Percentiles rank a stretch among this genome's conserved stretches.
Evolutionary conservation across 2,329 filamentous ascomycete genomes (phyloP).

Genomic region (Colletotrichum incanum): DNA sequence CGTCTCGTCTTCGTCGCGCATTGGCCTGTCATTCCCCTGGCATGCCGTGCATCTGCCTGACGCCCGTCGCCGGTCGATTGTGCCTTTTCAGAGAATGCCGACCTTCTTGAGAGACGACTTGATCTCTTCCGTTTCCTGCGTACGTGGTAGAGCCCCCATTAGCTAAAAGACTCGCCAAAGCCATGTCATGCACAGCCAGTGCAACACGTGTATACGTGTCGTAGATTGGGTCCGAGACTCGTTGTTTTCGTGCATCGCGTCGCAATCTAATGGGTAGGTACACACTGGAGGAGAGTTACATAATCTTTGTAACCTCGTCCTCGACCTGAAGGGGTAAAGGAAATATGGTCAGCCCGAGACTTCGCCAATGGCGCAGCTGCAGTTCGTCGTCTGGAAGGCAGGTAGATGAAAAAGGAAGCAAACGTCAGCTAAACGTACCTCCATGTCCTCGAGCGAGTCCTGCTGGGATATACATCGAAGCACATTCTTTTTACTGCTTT

Average conservation of each 20-base stretch:
- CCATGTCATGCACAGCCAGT: conserved; percentile 18
- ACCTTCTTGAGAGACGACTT: conserved; percentile 55
- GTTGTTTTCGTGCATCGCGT: conserved; percentile 24
- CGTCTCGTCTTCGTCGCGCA: conserved; percentile 25
- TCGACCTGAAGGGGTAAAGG: conserved; percentile 76
- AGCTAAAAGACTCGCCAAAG: conserved; percentile 45
- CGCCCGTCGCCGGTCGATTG: neutral
- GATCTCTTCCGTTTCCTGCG: conserved; percentile 55
- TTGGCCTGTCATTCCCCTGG: conserved; percentile 4
- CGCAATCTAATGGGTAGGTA: conserved; percentile 36
- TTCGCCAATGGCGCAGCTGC: conserved; percentile 38
- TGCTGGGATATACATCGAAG: conserved; percentile 96
- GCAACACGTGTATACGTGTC: conserved; percentile 19
- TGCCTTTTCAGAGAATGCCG: conserved; percentile 60
- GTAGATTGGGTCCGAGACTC: conserved; percentile 23
- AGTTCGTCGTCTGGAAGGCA: conserved; percentile 21
- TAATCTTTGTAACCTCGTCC: conserved; percentile 92
- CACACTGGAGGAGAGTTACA: conserved; percentile 67
- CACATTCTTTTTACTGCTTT: conserved; percentile 99
- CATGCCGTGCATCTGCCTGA: conserved; percentile 13
- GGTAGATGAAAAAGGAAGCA: conserved; percentile 1
- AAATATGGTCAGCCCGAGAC: conserved; percentile 64
- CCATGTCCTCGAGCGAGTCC: conserved; percentile 98
- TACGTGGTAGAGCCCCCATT: conserved; percentile 45
- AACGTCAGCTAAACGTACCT: conserved; percentile 77